Evolutionary conservation across 75 land plant species (phyloP).

Genomic region (Picea glauca): DNA sequence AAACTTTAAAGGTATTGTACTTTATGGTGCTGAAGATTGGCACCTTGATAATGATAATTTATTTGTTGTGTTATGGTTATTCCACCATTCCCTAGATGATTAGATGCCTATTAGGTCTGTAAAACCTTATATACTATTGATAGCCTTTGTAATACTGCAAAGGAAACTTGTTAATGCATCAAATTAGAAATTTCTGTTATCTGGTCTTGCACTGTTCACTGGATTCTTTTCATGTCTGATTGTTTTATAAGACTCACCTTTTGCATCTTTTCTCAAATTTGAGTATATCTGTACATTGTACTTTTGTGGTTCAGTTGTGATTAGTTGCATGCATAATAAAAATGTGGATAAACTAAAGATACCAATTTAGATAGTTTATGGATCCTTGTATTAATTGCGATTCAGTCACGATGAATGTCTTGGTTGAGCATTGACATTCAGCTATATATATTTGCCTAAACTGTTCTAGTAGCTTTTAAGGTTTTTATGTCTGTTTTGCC

Average conservation of each 20-base stretch:
- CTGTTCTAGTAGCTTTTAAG: neutral
- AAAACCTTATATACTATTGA: neutral
- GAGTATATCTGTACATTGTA: neutral
- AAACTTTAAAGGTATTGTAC: no score
- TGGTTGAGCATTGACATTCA: neutral
- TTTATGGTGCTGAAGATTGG: no score
- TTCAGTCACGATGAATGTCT: neutral
- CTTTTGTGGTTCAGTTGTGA: neutral
- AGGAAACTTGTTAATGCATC: no score
- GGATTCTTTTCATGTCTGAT: neutral
- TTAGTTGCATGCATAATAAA: neutral
- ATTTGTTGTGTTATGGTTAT: no score
- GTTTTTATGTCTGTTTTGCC: constrained; percentile 11
- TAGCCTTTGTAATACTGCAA: no score
- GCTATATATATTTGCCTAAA: neutral
- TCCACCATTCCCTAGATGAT: neutral
- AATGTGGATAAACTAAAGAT: neutral
- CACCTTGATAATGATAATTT: no score
- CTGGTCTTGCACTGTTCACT: neutral
- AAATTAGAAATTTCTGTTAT: no score
- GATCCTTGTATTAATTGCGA: neutral
- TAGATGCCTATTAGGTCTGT: neutral
- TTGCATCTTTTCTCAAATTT: neutral
- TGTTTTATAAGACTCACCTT: neutral
- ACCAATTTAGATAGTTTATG: neutral